phyloP scores from a whole-genome alignment of 2,329 filamentous ascomycete genomes.

The Trichoderma semiorbis region DNA sequence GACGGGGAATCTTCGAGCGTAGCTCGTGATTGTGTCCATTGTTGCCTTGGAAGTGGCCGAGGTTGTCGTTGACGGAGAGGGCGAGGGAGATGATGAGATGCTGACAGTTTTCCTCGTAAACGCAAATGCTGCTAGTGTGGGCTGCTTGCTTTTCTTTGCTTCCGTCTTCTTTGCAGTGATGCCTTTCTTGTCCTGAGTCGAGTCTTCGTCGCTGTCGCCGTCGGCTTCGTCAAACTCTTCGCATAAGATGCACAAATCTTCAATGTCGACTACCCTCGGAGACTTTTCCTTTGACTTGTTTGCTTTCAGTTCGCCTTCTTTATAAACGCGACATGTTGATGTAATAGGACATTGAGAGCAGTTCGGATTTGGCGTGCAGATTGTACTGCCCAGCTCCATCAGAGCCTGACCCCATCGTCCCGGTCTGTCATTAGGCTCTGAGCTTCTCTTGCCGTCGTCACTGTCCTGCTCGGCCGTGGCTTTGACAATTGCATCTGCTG shows the following conservation, averaged over 20 bases:
- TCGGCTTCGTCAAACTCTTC: constrained; percentile 41
- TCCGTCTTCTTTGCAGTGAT: constrained; percentile 13
- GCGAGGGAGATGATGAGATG: neutral
- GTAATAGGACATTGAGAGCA: constrained; percentile 51
- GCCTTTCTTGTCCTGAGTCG: constrained; percentile 7
- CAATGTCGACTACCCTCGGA: constrained; percentile 39
- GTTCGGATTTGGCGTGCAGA: constrained; percentile 58
- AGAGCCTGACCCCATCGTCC: constrained; percentile 62
- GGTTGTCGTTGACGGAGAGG: neutral
- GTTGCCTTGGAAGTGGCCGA: constrained; percentile 20
- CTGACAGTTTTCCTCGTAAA: constrained; percentile 26
- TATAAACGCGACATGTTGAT: constrained; percentile 49
- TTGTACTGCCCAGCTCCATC: constrained; percentile 63
- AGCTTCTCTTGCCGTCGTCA: constrained; percentile 22
- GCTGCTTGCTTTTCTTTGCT: constrained; percentile 28
- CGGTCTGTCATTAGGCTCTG: constrained; percentile 45
- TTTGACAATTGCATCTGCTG: constrained; percentile 53
- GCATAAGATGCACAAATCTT: constrained; percentile 50
- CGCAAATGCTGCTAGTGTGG: constrained; percentile 36
- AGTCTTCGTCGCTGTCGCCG: constrained; percentile 24
- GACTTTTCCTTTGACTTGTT: constrained; percentile 21
- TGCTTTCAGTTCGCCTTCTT: constrained; percentile 41
- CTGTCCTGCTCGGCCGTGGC: constrained; percentile 42
- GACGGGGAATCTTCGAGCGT: constrained; percentile 51
- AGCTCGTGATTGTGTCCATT: constrained; percentile 38